These are phyloP conservation scores for Cryphonectria naterciae DNA, from an alignment of 2,329 filamentous ascomycete species.

Conservation along the genomic window DNA sequence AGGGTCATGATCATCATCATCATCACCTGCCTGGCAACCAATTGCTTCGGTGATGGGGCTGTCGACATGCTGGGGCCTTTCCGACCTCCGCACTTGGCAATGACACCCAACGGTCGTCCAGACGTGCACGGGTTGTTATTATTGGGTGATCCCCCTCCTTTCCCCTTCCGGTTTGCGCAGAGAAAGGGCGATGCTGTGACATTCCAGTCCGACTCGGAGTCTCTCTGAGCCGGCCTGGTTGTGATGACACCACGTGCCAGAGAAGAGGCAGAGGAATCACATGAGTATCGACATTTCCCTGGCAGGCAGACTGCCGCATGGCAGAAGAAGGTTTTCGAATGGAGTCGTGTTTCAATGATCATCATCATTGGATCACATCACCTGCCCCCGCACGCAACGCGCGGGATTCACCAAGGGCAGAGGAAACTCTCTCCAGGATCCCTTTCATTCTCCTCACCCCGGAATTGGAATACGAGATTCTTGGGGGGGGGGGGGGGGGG, in stretches of 20 bases:
- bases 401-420: not conserved
- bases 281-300: not conserved
- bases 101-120: not conserved
- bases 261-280: not conserved
- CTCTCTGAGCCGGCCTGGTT: not conserved
- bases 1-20: not conserved
- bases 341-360: not conserved
- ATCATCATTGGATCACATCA: not conserved
- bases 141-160: not conserved
- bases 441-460: not conserved
- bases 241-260: conserved; percentile 3
- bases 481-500: not conserved
- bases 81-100: not conserved
- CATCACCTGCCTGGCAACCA: not conserved
- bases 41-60: not conserved
- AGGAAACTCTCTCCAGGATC: not conserved
- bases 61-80: not conserved
- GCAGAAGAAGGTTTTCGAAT: not conserved
- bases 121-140: not conserved
- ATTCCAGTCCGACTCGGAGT: not conserved
- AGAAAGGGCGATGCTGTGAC: not conserved
- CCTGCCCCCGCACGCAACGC: not conserved
- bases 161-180: not conserved
- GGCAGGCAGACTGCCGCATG: not conserved
- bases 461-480: not conserved